These are phyloP conservation scores for Chlorella sp. DNA, from an alignment of 139 green algal species.

Conservation along the genomic window DNA sequence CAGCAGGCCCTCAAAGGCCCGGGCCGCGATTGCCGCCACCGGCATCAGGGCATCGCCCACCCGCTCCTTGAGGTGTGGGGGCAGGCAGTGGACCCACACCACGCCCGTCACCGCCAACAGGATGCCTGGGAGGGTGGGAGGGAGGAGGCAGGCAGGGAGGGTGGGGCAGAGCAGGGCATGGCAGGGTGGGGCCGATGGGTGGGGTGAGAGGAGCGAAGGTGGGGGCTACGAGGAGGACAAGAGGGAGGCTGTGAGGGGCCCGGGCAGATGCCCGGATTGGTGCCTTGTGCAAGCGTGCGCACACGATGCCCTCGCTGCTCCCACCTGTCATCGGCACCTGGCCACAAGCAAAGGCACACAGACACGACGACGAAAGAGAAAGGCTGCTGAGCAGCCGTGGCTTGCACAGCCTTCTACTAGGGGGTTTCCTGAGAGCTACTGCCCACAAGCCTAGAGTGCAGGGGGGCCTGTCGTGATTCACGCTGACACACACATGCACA, in stretches of 20 bases:
- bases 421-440: too few relatives aligned
- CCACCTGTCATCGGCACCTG: not conserved
- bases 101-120: slow-evolving; percentile 43
- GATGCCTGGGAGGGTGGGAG: slow-evolving; percentile 18
- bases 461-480: too few relatives aligned
- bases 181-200: not conserved
- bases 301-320: not conserved
- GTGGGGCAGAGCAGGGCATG: not conserved
- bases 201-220: not conserved
- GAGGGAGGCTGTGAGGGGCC: not conserved
- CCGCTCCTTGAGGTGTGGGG: not conserved
- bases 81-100: slow-evolving; percentile 45
- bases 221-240: not conserved
- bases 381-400: too few relatives aligned
- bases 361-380: too few relatives aligned
- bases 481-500: not conserved
- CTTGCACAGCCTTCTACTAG: too few relatives aligned
- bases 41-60: slow-evolving; percentile 9
- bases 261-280: not conserved
- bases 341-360: not conserved
- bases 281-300: not conserved
- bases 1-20: slow-evolving; percentile 22
- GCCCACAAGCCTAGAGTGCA: not conserved
- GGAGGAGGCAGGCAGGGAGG: not conserved
- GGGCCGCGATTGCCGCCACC: slow-evolving; percentile 4